phyloP scores from a whole-genome alignment of 2,329 filamentous ascomycete genomes.

The Alternaria conjuncta region DNA sequence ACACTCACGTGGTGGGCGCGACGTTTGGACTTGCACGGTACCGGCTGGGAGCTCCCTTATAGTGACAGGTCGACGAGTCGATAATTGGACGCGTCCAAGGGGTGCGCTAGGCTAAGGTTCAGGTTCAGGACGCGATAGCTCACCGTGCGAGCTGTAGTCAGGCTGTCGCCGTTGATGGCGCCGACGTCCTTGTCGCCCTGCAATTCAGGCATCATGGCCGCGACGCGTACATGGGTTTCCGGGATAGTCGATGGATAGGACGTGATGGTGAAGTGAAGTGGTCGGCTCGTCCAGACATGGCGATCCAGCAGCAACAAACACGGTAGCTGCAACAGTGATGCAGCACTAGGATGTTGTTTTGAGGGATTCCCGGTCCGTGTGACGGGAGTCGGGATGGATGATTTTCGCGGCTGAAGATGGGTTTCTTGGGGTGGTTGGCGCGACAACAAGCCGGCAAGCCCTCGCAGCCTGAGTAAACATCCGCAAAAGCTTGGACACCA shows the following conservation, averaged over 20 bases:
- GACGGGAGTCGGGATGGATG: constrained; percentile 18
- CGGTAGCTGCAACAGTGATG: background rate
- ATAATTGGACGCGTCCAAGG: background rate
- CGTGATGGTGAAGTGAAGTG: background rate
- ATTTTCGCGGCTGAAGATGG: constrained; percentile 21
- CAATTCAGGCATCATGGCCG: background rate
- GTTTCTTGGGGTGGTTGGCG: constrained; percentile 7
- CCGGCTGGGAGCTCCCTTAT: background rate
- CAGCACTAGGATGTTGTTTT: background rate
- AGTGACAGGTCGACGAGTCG: background rate
- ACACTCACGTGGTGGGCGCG: background rate
- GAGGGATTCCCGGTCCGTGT: constrained; percentile 4
- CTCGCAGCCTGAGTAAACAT: constrained; percentile 14
- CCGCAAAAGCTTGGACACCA: constrained; percentile 19
- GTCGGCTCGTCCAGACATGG: background rate
- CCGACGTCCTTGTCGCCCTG: constrained; percentile 5
- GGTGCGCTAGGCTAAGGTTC: constrained; percentile 3
- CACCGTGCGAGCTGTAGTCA: constrained; percentile 8
- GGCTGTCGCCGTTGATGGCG: background rate
- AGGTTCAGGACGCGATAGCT: background rate
- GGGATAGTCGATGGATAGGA: background rate
- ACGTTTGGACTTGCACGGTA: background rate
- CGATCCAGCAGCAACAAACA: background rate
- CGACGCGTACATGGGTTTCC: background rate
- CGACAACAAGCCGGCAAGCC: constrained; percentile 12